These are phyloP conservation scores for Leptographium wingfieldii DNA, from an alignment of 2,329 filamentous ascomycete genomes.

Conservation along the genomic window DNA sequence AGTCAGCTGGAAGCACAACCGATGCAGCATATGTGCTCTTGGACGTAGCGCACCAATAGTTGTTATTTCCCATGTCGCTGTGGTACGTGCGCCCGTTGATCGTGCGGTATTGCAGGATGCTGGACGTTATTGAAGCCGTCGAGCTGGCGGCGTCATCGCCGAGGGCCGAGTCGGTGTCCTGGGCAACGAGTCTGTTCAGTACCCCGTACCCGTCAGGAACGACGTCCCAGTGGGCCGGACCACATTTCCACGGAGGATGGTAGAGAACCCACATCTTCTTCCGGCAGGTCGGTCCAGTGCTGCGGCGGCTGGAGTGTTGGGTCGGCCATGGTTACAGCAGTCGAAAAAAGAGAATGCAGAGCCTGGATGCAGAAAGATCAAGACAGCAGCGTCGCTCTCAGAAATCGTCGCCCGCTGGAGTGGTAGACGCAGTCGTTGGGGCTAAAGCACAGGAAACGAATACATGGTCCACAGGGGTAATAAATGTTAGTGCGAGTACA, in stretches of 20 bases:
- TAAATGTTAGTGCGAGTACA: too few relatives aligned
- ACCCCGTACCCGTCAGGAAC: background rate
- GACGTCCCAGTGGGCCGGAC: too few relatives aligned
- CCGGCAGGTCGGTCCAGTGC: constrained; percentile 1
- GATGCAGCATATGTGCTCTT: background rate
- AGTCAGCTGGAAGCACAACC: too few relatives aligned
- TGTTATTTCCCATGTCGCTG: constrained; percentile 13
- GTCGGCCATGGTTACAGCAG: background rate
- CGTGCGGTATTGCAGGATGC: constrained; percentile 17
- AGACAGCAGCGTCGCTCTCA: too few relatives aligned
- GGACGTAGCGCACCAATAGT: constrained; percentile 15
- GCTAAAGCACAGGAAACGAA: too few relatives aligned
- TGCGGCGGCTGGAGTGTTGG: constrained; percentile 14
- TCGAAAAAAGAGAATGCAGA: too few relatives aligned
- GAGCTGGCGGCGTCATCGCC: constrained; percentile 10
- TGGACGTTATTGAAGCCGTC: constrained; percentile 17
- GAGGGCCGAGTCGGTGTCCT: constrained; percentile 8
- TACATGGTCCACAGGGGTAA: too few relatives aligned
- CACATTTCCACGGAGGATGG: too few relatives aligned
- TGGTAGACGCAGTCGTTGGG: too few relatives aligned
- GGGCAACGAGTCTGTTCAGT: background rate
- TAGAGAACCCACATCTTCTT: background rate
- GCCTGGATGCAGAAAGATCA: too few relatives aligned
- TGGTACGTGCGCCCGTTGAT: constrained; percentile 19
- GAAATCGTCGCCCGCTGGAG: too few relatives aligned